Evolutionary conservation across 2,329 filamentous ascomycete genomes (phyloP).

Genomic region (Davidsoniella virescens): DNA sequence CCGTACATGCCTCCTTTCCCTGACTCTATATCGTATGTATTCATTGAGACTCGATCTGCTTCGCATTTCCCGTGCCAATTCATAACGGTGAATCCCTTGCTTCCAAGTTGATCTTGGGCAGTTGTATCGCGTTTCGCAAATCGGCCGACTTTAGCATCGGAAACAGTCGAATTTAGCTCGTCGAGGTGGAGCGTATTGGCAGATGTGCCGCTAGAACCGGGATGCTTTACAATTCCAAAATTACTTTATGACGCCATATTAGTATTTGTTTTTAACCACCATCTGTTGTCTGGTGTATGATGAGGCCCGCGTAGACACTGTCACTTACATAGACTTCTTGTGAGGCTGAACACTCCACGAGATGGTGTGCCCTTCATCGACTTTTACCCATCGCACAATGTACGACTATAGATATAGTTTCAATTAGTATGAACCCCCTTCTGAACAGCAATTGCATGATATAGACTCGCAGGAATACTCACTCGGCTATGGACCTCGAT

Average conservation of each 20-base stretch:
- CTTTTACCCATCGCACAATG: constrained; percentile 92
- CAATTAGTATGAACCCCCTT: constrained; percentile 8
- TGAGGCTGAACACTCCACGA: constrained; percentile 97
- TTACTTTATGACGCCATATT: constrained; percentile 38
- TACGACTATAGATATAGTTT: constrained; percentile 54
- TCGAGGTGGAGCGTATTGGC: constrained; percentile 28
- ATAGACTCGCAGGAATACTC: constrained; percentile 15
- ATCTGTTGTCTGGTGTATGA: constrained; percentile 1
- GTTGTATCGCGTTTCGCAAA: constrained; percentile 41
- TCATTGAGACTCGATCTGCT: constrained; percentile 86
- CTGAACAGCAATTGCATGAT: constrained; percentile 6
- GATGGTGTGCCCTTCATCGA: constrained; percentile 77
- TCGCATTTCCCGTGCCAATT: constrained; percentile 93
- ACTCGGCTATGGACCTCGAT: constrained; percentile 97
- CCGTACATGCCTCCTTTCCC: constrained; percentile 86
- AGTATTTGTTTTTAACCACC: background rate
- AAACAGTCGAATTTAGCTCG: constrained; percentile 26
- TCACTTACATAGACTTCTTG: constrained; percentile 74
- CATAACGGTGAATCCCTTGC: constrained; percentile 52
- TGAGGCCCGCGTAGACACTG: constrained; percentile 13
- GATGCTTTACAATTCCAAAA: constrained; percentile 95
- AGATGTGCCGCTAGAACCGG: constrained; percentile 48
- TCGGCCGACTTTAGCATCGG: constrained; percentile 30
- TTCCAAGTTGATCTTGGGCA: constrained; percentile 45
- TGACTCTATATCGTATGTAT: constrained; percentile 61